A percentile compares a stretch with the other conserved stretches of the same genome.
These are phyloP conservation scores for Kazachstania taianensis DNA, from an alignment of 805 yeast species.

Conservation along the genomic window DNA sequence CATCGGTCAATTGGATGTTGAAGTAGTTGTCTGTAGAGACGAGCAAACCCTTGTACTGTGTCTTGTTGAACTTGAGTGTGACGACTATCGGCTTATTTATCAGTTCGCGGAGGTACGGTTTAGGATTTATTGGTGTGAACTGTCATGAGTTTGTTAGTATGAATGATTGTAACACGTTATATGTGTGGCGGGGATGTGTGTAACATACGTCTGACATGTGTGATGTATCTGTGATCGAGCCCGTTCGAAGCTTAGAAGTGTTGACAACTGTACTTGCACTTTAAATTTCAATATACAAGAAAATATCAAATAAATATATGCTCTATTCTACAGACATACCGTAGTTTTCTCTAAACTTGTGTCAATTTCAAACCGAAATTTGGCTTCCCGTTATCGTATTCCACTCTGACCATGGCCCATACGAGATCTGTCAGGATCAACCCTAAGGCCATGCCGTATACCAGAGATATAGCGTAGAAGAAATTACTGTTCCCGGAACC, in stretches of 20 bases:
- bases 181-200: too few species aligned
- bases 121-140: slow-evolving; percentile 69
- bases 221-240: too few species aligned
- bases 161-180: too few species aligned
- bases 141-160: slow-evolving; percentile 7
- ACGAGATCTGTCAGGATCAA: slow-evolving; percentile 62
- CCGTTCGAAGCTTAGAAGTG: too few species aligned
- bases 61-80: slow-evolving; percentile 79
- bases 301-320: too few species aligned
- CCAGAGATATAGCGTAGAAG: slow-evolving; percentile 86
- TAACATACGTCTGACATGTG: too few species aligned
- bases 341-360: too few species aligned
- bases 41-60: slow-evolving; percentile 75
- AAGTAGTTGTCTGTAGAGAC: slow-evolving; percentile 83
- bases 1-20: slow-evolving; percentile 68
- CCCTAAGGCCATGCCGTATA: slow-evolving; percentile 61
- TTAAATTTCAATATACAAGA: too few species aligned
- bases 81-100: slow-evolving; percentile 64
- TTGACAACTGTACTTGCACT: too few species aligned
- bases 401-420: slow-evolving; percentile 69
- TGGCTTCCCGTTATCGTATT: slow-evolving; percentile 42
- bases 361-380: slow-evolving; percentile 35
- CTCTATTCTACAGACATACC: too few species aligned
- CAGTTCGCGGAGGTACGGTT: slow-evolving; percentile 75
- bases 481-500: slow-evolving; percentile 96